A percentile compares a stretch with the other conserved stretches of the same genome.
phyloP scores from a whole-genome alignment of 805 yeast species.

The Citeromyces matritensis region DNA sequence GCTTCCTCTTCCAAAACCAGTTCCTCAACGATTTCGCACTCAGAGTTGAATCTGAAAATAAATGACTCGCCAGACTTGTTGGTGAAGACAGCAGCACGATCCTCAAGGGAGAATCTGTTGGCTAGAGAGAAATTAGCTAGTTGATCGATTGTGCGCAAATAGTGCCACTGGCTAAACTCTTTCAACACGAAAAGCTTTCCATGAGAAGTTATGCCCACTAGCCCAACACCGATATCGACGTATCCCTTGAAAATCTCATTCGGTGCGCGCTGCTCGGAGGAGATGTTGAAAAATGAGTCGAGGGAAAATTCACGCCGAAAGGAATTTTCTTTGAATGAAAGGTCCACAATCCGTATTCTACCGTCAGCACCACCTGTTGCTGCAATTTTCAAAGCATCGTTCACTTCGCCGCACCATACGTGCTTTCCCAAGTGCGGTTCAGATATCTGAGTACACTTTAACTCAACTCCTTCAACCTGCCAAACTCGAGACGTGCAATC shows the following conservation, averaged over 20 bases:
- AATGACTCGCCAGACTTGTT: slow-evolving; percentile 25
- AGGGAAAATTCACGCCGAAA: slow-evolving; percentile 13
- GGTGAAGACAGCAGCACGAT: slow-evolving; percentile 11
- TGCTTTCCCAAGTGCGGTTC: slow-evolving; percentile 78
- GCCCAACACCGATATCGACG: slow-evolving; percentile 26
- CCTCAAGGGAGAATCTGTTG: slow-evolving; percentile 7
- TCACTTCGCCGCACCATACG: slow-evolving; percentile 67
- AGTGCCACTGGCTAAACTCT: slow-evolving; percentile 11
- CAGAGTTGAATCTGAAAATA: slow-evolving; percentile 21
- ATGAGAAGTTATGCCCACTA: slow-evolving; percentile 39
- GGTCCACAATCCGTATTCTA: slow-evolving; percentile 48
- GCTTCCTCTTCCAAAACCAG: slow-evolving; percentile 8
- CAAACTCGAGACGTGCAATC: slow-evolving; percentile 79
- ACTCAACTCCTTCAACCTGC: slow-evolving; percentile 25
- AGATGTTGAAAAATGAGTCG: slow-evolving; percentile 15
- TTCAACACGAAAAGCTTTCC: slow-evolving; percentile 32
- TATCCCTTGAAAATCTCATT: slow-evolving; percentile 52
- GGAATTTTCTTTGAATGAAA: slow-evolving; percentile 20
- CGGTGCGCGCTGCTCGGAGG: slow-evolving; percentile 14
- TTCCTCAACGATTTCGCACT: slow-evolving; percentile 14
- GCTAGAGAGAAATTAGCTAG: slow-evolving; percentile 13
- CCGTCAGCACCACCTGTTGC: slow-evolving; percentile 96
- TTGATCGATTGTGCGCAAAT: slow-evolving; percentile 10
- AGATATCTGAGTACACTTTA: slow-evolving; percentile 29
- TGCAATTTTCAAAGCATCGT: slow-evolving; percentile 26